Conservation (phyloP, 1,284 basidiomycete species). For the Macrocybe sp. region DNA sequence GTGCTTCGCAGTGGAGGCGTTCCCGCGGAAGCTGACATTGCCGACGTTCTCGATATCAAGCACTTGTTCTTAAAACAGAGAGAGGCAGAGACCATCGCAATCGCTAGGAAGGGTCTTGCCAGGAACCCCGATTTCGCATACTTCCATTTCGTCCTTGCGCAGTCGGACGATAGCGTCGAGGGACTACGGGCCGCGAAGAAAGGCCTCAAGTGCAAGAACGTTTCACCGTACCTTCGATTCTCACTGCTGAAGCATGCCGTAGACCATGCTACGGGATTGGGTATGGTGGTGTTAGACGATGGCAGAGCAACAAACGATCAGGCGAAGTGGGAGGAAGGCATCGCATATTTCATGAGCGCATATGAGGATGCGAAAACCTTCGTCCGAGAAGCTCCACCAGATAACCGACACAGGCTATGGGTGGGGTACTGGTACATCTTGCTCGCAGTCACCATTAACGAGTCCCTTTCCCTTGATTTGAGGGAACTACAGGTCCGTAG, state of each 20-base stretch:
- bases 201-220: constrained; percentile 48
- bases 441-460: constrained; percentile 43
- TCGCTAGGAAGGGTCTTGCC: constrained; percentile 39
- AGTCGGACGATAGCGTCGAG: constrained; percentile 30
- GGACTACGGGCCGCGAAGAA: constrained; percentile 45
- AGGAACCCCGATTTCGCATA: constrained; percentile 53
- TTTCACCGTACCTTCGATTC: constrained; percentile 43
- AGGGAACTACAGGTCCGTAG: constrained; percentile 42
- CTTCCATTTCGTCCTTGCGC: constrained; percentile 51
- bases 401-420: constrained; percentile 51
- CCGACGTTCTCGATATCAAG: constrained; percentile 60
- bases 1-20: constrained; percentile 41
- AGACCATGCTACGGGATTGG: constrained; percentile 52
- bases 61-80: constrained; percentile 41
- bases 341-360: constrained; percentile 51
- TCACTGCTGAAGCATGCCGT: constrained; percentile 54
- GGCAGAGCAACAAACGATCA: constrained; percentile 34
- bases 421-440: constrained; percentile 56
- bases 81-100: constrained; percentile 36
- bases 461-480: constrained; percentile 44
- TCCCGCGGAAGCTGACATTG: constrained; percentile 37
- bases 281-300: constrained; percentile 41
- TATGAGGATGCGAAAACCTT: constrained; percentile 55
- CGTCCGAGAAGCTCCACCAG: constrained; percentile 51
- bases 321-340: constrained; percentile 48